Evolutionary conservation across 495 filamentous ascomycete genomes (phyloP), one percentile per base, ranked within the genome.

Genomic region (Penicillium pulvis): DNA sequence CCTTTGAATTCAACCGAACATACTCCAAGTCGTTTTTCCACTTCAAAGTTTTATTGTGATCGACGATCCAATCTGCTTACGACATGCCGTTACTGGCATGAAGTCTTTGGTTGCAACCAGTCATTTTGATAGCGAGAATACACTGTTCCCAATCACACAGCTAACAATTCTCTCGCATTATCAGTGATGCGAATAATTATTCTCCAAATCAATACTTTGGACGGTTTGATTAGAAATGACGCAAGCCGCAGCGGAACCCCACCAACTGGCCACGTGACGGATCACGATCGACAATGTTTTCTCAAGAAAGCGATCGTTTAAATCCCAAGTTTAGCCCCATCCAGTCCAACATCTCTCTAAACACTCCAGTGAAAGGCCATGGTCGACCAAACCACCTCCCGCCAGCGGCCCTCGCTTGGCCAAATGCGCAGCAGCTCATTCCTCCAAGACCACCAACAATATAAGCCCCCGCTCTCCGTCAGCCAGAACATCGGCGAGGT

Each of bases 381-480:
- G 74, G 69, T 62, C 36, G 55, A 71, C 2, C 53, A 69, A 44
- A 72, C 65, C 60, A 49, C 67, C 58, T 55, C 71, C 51, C 70
- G 71, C 59, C 71, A 70, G 49, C 75, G 78, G 50, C 78, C 78
- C 12, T 67, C 71, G 11, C 69, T 80, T 33, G 74, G 72, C 58
- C 73, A 76, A 53, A 78, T 89, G 79, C 82, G 85, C 55, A 87
- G 85, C 72, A 81, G 81, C 63, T 90, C 87, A 35, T 90, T 87
- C 71, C 79, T 91, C 36, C 79, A 84, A 49, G 87, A 90, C 55
- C 87, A 90, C 59, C 87, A 90, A 65, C 88, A 91, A 59, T 91
- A 91, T 63, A 88, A 87, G 52, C 82, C 87, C 11, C 83, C 84
- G 30, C 61, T 60, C 10, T 67, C 74, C 10, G 59, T 75, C 47